Evolutionary conservation across 2,329 filamentous ascomycete species (phyloP).

Genomic region (Aspergillus flavus): DNA sequence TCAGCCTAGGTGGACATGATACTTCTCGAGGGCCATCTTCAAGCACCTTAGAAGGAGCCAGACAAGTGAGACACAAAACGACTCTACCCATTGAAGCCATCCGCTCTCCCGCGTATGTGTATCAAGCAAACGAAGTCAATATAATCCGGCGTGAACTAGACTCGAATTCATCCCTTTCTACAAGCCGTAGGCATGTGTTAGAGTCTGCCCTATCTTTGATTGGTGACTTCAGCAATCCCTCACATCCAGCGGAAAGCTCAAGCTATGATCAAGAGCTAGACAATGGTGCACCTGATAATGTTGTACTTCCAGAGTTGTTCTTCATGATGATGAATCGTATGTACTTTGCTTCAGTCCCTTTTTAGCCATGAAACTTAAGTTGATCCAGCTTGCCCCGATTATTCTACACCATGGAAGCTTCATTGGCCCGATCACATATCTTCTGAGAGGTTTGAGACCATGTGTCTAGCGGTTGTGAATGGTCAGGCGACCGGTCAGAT

Average conservation of each 20-base stretch:
- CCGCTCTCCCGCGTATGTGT: neutral
- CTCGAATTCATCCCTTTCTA: neutral
- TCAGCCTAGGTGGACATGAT: neutral
- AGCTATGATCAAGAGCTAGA: neutral
- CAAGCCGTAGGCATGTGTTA: neutral
- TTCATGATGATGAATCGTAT: constrained; percentile 1
- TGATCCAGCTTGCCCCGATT: neutral
- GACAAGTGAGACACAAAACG: neutral
- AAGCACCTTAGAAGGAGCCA: neutral
- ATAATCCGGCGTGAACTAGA: constrained; percentile 6
- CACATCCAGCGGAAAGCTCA: neutral
- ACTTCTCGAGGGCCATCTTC: neutral
- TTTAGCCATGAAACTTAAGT: neutral
- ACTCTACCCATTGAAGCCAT: neutral
- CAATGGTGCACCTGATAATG: neutral
- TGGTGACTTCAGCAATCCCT: constrained; percentile 1
- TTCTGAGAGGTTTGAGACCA: neutral
- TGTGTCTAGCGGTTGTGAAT: neutral
- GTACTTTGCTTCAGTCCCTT: neutral
- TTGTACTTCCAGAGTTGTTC: neutral
- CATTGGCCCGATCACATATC: neutral
- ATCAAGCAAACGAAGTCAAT: neutral
- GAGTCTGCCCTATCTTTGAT: constrained; percentile 4
- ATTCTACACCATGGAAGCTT: neutral
- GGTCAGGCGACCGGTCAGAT: neutral